Percentiles rank a stretch among this genome's conserved stretches.
These are phyloP conservation scores for Clavispora fructus DNA, from an alignment of 805 yeast species.

Conservation along the genomic window DNA sequence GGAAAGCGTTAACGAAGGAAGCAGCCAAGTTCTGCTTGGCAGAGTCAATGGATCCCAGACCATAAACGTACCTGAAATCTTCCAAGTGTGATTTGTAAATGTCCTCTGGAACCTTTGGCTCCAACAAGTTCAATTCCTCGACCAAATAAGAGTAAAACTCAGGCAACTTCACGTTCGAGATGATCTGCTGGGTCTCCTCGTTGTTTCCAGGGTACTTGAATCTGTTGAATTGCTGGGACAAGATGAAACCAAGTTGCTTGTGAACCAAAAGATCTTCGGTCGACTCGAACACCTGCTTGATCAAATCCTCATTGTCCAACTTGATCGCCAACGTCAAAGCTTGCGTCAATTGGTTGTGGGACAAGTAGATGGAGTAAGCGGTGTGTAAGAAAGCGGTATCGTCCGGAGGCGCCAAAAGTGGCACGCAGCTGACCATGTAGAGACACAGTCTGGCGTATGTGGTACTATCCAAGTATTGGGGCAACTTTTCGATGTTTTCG, in stretches of 20 bases:
- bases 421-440: slow-evolving; percentile 95
- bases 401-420: slow-evolving; percentile 91
- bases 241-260: slow-evolving; percentile 85
- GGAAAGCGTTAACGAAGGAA: slow-evolving; percentile 86
- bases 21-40: slow-evolving; percentile 94
- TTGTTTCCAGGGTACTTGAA: slow-evolving; percentile 57
- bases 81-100: slow-evolving; percentile 89
- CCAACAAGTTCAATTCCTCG: slow-evolving; percentile 81
- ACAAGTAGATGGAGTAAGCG: slow-evolving; percentile 78
- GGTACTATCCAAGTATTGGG: slow-evolving; percentile 77
- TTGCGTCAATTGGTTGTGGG: slow-evolving; percentile 76
- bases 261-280: slow-evolving; percentile 69
- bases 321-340: slow-evolving; percentile 87
- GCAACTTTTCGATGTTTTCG: slow-evolving; percentile 77
- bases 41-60: slow-evolving; percentile 61
- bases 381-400: slow-evolving; percentile 81
- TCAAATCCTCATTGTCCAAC: slow-evolving; percentile 74
- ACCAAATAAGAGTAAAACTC: slow-evolving; percentile 77
- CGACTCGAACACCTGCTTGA: slow-evolving; percentile 75
- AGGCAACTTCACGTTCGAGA: slow-evolving; percentile 72
- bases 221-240: slow-evolving; percentile 82
- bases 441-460: slow-evolving; percentile 87
- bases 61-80: slow-evolving; percentile 53
- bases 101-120: slow-evolving; percentile 93
- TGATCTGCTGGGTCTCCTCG: slow-evolving; percentile 75